Evolutionary conservation across 1,139 yeast genomes (phyloP), one percentile per base, ranked within the genome.

Genomic region (Hansenula lynferdii): DNA sequence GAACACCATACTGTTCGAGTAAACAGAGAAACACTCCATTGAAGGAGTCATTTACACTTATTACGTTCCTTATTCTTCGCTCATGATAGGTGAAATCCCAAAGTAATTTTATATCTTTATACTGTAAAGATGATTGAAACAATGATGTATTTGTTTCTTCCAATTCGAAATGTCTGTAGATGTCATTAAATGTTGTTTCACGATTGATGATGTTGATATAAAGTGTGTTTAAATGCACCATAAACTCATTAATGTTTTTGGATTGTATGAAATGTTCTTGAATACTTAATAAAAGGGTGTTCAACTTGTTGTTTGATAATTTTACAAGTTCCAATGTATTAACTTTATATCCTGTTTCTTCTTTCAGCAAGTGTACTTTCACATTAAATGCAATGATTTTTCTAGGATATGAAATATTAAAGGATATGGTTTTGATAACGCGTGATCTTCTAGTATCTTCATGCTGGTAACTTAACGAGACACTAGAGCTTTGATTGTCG

Each of bases 231-330:
- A 34, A 8, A 2, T 22, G 21, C 12, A n/a, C 19, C 7, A 37
- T 12, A 11, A 37, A 34, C 6, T 25, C 35, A 30, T 37, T 33
- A 7, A 37, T 14, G 15, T 37, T 37, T 10, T 34, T 25, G 3
- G 27, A 8, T 2, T 14, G 8, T 3, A 19, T 8, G 9, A 20
- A 28, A 14, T 29, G 21, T 3, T 8, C 4, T 14, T 18, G 20
- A 4, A 37, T 18, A 3, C 25, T 8, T 8, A 12, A 5, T 3
- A 33, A 5, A 2, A 34, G 1, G 4, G 40, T n/a, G 12, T 37
- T 37, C 3, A 33, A 17, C 15, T 18, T 24, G 8, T 37, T 37
- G 11, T 33, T 34, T 14, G 37, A 34, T 8, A 3, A 10, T 6
- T n/a, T 37, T 8, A 2, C 11, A 5, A 37, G 16, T 0, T 19